Conservation (phyloP, 371 early-diverging fungal species). For the Mucor velutinosus region DNA sequence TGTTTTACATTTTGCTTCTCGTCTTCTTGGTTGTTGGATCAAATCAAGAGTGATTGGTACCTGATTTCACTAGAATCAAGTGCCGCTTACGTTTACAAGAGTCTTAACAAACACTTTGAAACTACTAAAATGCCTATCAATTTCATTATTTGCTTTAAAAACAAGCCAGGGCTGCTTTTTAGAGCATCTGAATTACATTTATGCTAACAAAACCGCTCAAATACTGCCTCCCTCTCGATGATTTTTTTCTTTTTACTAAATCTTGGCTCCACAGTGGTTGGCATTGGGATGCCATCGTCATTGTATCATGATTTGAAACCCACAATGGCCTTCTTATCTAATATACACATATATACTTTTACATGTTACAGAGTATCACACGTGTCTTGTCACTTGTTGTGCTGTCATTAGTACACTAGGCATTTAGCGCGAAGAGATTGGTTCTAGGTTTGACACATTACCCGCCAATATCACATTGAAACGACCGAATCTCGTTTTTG, state of each 20-base stretch:
- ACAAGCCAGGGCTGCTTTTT: no score
- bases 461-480: background rate
- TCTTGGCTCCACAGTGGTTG: no score
- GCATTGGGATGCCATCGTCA: background rate
- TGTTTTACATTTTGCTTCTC: background rate
- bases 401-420: background rate
- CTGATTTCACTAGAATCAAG: background rate
- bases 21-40: background rate
- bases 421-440: background rate
- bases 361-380: background rate
- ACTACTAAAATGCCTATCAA: background rate
- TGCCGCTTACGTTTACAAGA: background rate
- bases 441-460: background rate
- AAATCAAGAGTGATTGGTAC: background rate
- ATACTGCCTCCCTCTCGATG: no score
- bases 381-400: background rate
- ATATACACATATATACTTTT: background rate
- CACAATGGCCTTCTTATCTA: background rate
- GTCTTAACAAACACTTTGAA: background rate
- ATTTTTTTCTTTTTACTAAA: no score
- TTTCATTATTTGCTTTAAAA: no score
- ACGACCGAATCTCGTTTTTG: background rate
- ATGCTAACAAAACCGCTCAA: no score
- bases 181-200: no score
- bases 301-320: background rate